A percentile compares a stretch with the other conserved stretches of the same genome.
Conservation (phyloP, 306 rosid species). For the Argentina anserina region DNA sequence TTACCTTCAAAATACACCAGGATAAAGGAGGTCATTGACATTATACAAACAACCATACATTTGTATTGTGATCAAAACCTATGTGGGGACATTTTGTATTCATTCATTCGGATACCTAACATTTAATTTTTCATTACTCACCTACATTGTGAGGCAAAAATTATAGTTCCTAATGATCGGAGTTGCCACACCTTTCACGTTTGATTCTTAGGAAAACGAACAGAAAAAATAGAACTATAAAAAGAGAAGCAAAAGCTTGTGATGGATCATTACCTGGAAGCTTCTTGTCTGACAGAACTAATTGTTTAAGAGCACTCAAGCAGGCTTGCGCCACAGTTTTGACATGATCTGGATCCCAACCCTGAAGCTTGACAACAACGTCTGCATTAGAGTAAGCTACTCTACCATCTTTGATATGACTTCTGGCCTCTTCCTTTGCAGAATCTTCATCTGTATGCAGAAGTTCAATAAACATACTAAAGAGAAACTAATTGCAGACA, state of each 20-base stretch:
- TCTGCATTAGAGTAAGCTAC: conserved; percentile 71
- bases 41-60: background rate
- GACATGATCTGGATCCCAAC: conserved; percentile 74
- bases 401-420: conserved; percentile 48
- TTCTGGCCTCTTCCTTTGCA: conserved; percentile 76
- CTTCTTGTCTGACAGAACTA: conserved; percentile 68
- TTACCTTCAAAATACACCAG: conserved; percentile 44
- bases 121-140: no score
- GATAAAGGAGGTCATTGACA: background rate
- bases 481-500: background rate
- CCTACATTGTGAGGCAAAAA: no score
- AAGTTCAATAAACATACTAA: background rate
- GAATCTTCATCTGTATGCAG: conserved; percentile 71
- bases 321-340: conserved; percentile 77
- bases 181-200: background rate
- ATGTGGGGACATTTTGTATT: no score
- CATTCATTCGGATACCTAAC: no score
- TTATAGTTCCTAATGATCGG: background rate
- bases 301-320: conserved; percentile 83
- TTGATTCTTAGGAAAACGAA: background rate
- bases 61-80: background rate
- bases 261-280: conserved; percentile 66
- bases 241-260: conserved; percentile 9
- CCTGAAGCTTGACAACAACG: conserved; percentile 76
- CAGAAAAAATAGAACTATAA: background rate